Evolutionary conservation across 2,329 filamentous ascomycete genomes (phyloP).

Genomic region (Xylariales sp.): DNA sequence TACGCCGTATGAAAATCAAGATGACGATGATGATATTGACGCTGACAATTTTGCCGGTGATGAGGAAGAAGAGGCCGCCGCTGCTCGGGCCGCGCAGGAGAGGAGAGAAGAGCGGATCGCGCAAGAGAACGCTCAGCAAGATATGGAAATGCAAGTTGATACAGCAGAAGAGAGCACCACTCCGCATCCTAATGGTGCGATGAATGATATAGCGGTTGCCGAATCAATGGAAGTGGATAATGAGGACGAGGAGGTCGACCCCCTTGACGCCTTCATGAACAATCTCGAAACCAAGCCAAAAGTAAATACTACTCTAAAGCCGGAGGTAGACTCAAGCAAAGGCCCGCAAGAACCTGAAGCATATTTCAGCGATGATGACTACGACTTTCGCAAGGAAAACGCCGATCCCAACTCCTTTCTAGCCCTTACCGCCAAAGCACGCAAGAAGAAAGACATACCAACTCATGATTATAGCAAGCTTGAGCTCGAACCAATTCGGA

Average conservation of each 20-base stretch:
- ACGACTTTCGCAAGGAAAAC: conserved; percentile 62
- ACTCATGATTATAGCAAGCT: conserved; percentile 87
- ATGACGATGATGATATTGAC: conserved; percentile 75
- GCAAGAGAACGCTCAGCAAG: conserved; percentile 63
- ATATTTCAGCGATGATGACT: conserved; percentile 90
- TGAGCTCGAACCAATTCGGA: conserved; percentile 85
- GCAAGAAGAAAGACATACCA: conserved; percentile 96
- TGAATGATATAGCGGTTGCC: conserved; percentile 40
- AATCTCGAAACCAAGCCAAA: conserved; percentile 64
- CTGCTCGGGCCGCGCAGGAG: conserved; percentile 85
- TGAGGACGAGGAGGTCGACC: conserved; percentile 81
- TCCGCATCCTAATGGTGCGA: conserved; percentile 43
- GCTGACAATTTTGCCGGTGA: conserved; percentile 81
- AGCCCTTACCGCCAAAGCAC: conserved; percentile 68
- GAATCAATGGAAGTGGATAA: conserved; percentile 71
- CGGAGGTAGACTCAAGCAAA: conserved; percentile 56
- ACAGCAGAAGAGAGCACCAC: conserved; percentile 44
- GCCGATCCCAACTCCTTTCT: conserved; percentile 61
- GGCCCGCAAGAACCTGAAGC: conserved; percentile 79
- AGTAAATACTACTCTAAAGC: conserved; percentile 46
- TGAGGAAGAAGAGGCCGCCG: conserved; percentile 89
- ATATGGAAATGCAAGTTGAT: conserved; percentile 56
- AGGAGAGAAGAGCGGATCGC: conserved; percentile 77
- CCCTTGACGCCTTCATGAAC: conserved; percentile 97
- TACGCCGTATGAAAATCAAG: conserved; percentile 69